These are phyloP conservation scores for Noccaea caerulescens DNA, from an alignment of 345 rosid species.

Conservation along the genomic window DNA sequence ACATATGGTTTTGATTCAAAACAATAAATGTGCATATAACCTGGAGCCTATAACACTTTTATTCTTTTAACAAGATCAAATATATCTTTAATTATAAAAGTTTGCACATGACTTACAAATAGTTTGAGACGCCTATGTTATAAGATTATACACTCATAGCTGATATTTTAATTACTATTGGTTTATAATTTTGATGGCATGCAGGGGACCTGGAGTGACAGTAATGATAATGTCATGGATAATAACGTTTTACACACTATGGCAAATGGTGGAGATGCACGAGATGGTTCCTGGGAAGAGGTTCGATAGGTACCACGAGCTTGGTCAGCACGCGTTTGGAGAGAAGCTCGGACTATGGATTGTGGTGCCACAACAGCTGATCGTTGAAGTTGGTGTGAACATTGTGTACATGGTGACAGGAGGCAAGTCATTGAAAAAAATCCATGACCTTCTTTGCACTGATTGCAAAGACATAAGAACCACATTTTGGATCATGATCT, in stretches of 20 bases:
- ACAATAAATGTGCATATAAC: no score
- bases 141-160: background rate
- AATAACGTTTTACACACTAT: conserved; percentile 71
- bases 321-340: conserved; percentile 76
- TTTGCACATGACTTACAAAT: background rate
- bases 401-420: conserved; percentile 88
- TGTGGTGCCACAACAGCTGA: conserved; percentile 75
- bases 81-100: no score
- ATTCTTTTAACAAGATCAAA: no score
- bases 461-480: conserved; percentile 54
- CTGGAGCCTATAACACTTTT: no score
- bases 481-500: conserved; percentile 72
- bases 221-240: conserved; percentile 65
- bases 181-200: conserved; percentile 39
- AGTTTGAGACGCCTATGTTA: background rate
- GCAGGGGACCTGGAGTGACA: conserved; percentile 82
- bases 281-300: conserved; percentile 78
- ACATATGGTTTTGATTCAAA: no score
- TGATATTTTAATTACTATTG: background rate
- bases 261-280: conserved; percentile 97
- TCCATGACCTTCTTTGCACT: conserved; percentile 59
- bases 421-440: conserved; percentile 77
- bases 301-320: conserved; percentile 81
- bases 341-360: conserved; percentile 83
- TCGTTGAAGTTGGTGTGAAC: conserved; percentile 67